Conservation (phyloP, 176 grass and related monocot species). For the Carex scoparia region DNA sequence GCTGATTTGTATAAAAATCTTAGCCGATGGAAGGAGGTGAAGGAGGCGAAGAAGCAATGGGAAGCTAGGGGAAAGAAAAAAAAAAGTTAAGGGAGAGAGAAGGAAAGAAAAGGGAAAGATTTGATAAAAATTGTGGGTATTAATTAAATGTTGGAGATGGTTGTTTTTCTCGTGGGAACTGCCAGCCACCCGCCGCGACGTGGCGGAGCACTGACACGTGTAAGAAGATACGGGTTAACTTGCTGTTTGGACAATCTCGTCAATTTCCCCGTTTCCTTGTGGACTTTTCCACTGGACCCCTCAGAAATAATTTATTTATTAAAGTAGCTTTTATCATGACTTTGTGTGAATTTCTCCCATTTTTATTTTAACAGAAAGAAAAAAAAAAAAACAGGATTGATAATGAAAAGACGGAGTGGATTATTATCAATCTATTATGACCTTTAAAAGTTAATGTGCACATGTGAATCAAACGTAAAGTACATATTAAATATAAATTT, state of each 20-base stretch:
- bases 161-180: slow-evolving; percentile 20
- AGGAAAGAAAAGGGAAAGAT: not conserved
- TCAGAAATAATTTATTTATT: not conserved
- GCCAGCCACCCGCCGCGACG: slow-evolving; percentile 16
- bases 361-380: not conserved
- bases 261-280: not conserved
- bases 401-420: too few species aligned
- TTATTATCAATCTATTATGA: not conserved
- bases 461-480: not conserved
- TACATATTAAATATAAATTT: not conserved
- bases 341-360: not conserved
- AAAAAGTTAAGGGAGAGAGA: not conserved
- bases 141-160: slow-evolving; percentile 1
- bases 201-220: slow-evolving; percentile 36
- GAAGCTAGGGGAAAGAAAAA: not conserved
- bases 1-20: not conserved
- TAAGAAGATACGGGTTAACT: not conserved
- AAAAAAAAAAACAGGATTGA: not conserved
- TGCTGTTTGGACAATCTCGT: not conserved
- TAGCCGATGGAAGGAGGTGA: not conserved
- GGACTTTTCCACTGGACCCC: not conserved
- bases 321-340: not conserved
- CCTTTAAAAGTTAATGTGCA: not conserved
- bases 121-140: not conserved
- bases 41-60: not conserved